These are phyloP conservation scores for Stentor coeruleus DNA, from an alignment of 73 alveolate species.

Conservation along the genomic window DNA sequence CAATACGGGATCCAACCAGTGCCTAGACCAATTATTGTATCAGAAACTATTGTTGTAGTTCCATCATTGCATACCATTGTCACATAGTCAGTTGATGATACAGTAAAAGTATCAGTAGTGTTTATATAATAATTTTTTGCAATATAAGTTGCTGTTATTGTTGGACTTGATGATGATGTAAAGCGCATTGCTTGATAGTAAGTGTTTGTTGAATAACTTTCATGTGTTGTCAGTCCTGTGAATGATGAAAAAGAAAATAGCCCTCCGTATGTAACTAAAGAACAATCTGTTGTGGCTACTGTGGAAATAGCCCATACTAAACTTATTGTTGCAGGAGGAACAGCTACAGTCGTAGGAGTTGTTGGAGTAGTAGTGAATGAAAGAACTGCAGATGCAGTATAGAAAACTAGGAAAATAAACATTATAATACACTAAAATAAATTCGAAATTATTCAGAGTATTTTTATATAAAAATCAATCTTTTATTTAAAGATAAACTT, in stretches of 20 bases:
- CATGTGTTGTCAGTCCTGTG: background rate
- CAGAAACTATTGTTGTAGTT: background rate
- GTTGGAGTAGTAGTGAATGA: background rate
- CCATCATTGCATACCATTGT: background rate
- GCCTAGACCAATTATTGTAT: background rate
- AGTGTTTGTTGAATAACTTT: background rate
- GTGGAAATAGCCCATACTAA: background rate
- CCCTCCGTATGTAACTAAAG: background rate
- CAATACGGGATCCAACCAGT: background rate
- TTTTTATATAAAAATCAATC: too few species aligned
- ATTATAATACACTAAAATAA: too few species aligned
- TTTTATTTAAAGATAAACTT: too few species aligned
- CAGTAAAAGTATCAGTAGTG: background rate
- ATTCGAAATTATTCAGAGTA: too few species aligned
- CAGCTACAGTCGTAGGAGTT: background rate
- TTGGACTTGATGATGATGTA: background rate
- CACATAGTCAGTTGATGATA: slow-evolving; percentile 3
- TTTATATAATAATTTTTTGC: background rate
- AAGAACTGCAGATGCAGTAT: too few species aligned
- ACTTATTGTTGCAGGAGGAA: background rate
- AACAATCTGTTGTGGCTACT: background rate
- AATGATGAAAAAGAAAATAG: background rate
- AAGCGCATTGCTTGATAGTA: background rate
- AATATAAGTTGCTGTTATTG: background rate
- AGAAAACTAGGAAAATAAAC: too few species aligned